Evolutionary conservation across 495 filamentous ascomycete genomes (phyloP), one percentile per base, ranked within the genome.

Genomic region (Aspergillus haitiensis): DNA sequence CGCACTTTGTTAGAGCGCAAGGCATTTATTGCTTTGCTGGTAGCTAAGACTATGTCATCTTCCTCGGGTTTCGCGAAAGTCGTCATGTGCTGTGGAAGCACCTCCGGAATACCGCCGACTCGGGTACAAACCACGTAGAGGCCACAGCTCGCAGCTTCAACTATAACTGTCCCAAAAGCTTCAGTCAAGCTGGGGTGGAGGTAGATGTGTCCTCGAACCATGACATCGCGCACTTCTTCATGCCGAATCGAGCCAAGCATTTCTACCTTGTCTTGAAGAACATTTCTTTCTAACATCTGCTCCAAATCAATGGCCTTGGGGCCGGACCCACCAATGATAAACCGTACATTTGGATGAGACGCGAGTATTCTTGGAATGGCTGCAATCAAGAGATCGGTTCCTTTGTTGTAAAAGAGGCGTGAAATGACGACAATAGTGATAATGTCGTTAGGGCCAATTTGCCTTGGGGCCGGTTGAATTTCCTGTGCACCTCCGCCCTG

Each of bases 341-440:
- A 98, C 48, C 92, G 92, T 3, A 96, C 93, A 70, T 98, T 91
- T 0, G 91, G 90, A 69, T 98, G 90, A 21, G 84, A 82, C 31
- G 90, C 86, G 21, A 96, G 83, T 35, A 98, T 96, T 52, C 92
- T 89, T 2, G 94, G 94, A 44, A 98, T 94, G 7, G 92, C 89
- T 21, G 94, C 93, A 33, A 96, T 95, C 0, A 98, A 81, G 0
- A 98, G 84, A 72, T 97, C 95, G 6, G 92, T 98, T 47, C 94
- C 94, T 70, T 98, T 98, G 75, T 98, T 98, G 77, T 98, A 97
- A 72, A 97, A 98, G 11, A 98, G 88, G 18, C 94, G 91, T 6
- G 93, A 97, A 34, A 98, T 93, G 5, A 98, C 93, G 0, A 98
- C 92, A 57, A 98, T 98, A 5, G 93, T 98, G 62, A 98, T 94